Evolutionary conservation across 208 protist genomes (phyloP).

Genomic region (Acanthamoeba healyi): DNA sequence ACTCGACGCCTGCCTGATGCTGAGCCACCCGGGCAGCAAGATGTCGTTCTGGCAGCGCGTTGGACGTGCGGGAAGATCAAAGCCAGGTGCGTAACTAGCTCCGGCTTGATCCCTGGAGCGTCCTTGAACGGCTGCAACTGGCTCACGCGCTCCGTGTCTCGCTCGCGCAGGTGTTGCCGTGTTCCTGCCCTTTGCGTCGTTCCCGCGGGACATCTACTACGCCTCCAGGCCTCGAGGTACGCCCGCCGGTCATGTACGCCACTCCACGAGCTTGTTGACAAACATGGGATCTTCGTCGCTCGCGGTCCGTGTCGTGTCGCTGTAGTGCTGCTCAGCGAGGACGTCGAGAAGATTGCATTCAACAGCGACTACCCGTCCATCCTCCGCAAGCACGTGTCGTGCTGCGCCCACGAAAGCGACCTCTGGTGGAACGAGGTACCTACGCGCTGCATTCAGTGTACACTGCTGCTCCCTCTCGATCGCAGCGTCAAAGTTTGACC

Average conservation of each 20-base stretch:
- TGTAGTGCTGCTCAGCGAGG: constrained; percentile 17
- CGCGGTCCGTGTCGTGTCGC: neutral
- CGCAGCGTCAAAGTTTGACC: too few species aligned
- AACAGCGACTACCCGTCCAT: constrained; percentile 59
- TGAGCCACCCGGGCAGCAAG: constrained; percentile 37
- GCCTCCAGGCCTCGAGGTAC: neutral
- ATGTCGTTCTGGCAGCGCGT: constrained; percentile 65
- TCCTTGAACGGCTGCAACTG: too few species aligned
- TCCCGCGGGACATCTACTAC: constrained; percentile 11
- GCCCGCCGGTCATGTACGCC: neutral
- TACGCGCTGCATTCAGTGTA: too few species aligned
- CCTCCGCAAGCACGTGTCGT: constrained; percentile 14
- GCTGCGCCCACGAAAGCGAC: constrained; percentile 41
- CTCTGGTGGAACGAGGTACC: constrained; percentile 30
- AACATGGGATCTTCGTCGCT: neutral
- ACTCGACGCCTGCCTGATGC: neutral
- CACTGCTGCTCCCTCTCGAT: too few species aligned
- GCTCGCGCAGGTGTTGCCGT: neutral
- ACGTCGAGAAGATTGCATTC: constrained; percentile 29
- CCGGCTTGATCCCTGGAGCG: neutral
- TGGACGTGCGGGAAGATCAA: neutral
- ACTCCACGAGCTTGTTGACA: neutral
- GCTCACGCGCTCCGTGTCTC: neutral
- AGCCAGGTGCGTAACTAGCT: neutral
- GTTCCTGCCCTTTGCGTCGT: neutral